A percentile compares a stretch with the other conserved stretches of the same genome.
These are phyloP conservation scores for Lentinula aciculospora DNA, from an alignment of 768 basidiomycete species.

Conservation along the genomic window DNA sequence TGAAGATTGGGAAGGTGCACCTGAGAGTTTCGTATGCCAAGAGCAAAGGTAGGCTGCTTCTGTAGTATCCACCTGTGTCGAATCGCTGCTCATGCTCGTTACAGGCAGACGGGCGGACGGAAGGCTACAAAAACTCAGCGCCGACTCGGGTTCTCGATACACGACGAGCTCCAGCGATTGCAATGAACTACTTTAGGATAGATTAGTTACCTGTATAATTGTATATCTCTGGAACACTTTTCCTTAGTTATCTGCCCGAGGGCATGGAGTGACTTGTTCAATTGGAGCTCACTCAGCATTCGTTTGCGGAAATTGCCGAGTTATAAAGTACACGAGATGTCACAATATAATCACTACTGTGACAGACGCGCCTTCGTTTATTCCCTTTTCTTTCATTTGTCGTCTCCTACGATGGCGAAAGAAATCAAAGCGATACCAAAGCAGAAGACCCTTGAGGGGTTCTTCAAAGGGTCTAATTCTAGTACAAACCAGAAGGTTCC, in stretches of 20 bases:
- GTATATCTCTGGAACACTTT: background rate
- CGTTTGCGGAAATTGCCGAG: too few species aligned
- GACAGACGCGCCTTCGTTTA: background rate
- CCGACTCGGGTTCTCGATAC: conserved; percentile 76
- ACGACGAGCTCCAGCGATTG: conserved; percentile 52
- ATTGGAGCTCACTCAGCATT: background rate
- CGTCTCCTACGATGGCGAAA: conserved; percentile 41
- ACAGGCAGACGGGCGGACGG: conserved; percentile 81
- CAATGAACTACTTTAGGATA: background rate
- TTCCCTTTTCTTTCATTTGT: background rate
- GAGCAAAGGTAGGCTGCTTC: conserved; percentile 68
- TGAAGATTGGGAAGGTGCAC: conserved; percentile 95
- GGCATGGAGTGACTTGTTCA: too few species aligned
- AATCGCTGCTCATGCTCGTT: background rate
- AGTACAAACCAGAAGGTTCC: conserved; percentile 24
- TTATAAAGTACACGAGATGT: background rate
- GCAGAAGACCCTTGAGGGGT: conserved; percentile 55
- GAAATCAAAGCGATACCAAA: conserved; percentile 32
- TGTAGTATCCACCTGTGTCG: background rate
- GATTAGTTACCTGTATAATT: conserved; percentile 4
- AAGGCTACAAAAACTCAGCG: conserved; percentile 87
- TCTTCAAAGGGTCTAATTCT: conserved; percentile 35
- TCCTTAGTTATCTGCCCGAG: background rate
- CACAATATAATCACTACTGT: background rate
- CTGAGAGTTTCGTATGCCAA: conserved; percentile 97